These are phyloP conservation scores for Ochromonas danica DNA, from an alignment of 108 stramenopile species.

Conservation along the genomic window DNA sequence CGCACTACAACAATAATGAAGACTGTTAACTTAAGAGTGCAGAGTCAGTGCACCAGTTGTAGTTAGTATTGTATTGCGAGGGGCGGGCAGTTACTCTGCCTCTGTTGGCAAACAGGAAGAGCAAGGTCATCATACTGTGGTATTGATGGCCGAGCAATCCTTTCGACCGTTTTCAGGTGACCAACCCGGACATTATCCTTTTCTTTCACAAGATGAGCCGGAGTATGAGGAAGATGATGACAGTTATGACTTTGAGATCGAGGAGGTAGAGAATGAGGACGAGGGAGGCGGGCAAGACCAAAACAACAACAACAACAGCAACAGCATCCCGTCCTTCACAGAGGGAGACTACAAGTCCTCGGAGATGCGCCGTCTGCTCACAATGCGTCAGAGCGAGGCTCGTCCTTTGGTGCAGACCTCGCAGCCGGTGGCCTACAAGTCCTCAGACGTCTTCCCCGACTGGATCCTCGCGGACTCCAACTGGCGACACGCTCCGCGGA, in stretches of 20 bases:
- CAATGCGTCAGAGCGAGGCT: neutral
- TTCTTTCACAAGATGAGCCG: conserved; percentile 4
- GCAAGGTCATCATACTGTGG: too few relatives aligned
- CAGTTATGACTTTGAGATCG: conserved; percentile 35
- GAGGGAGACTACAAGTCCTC: neutral
- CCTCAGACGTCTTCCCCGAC: conserved; percentile 22
- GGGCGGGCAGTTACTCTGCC: too few relatives aligned
- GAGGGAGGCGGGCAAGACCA: neutral
- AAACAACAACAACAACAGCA: neutral
- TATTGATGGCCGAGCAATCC: too few relatives aligned
- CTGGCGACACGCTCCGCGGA: neutral
- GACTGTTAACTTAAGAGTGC: too few relatives aligned
- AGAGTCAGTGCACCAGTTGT: too few relatives aligned
- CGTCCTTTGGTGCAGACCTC: neutral
- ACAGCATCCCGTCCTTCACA: neutral
- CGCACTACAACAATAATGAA: too few relatives aligned
- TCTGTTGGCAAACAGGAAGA: too few relatives aligned
- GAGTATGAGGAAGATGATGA: conserved; percentile 36
- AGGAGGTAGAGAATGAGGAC: conserved; percentile 35
- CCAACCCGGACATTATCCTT: too few relatives aligned
- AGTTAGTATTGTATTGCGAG: too few relatives aligned
- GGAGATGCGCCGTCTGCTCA: neutral
- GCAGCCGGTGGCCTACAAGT: neutral
- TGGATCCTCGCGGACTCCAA: neutral
- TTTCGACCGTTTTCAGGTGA: too few relatives aligned